phyloP scores from a whole-genome alignment of 2,329 filamentous ascomycete genomes.

The Teratosphaeria destructans region DNA sequence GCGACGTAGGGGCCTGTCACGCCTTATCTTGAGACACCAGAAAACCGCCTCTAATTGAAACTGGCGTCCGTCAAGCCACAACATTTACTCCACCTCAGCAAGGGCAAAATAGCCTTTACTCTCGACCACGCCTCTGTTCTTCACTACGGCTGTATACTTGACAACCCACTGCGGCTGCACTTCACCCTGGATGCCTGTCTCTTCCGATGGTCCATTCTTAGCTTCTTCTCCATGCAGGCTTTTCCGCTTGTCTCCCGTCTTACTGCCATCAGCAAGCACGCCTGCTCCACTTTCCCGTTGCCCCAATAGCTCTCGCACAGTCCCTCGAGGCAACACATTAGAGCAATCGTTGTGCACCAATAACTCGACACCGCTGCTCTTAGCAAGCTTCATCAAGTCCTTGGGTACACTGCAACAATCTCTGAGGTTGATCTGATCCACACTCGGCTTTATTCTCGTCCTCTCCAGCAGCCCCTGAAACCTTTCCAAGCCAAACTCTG shows the following conservation, averaged over 20 bases:
- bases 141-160: conserved; percentile 93
- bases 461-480: conserved; percentile 64
- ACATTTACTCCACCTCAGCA: conserved; percentile 38
- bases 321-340: conserved; percentile 78
- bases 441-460: conserved; percentile 62
- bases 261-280: conserved; percentile 51
- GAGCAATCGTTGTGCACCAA: conserved; percentile 91
- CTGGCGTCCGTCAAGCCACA: not conserved
- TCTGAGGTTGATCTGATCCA: conserved; percentile 92
- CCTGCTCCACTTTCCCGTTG: conserved; percentile 61
- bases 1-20: too few species aligned
- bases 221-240: conserved; percentile 26
- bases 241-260: conserved; percentile 31
- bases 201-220: conserved; percentile 53
- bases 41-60: not conserved
- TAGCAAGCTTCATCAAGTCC: conserved; percentile 74
- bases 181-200: conserved; percentile 54
- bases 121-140: conserved; percentile 89
- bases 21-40: too few species aligned
- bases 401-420: conserved; percentile 95
- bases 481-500: conserved; percentile 83
- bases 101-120: conserved; percentile 96
- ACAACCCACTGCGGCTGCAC: conserved; percentile 87
- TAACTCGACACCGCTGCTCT: conserved; percentile 70
- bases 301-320: conserved; percentile 72